phyloP scores from a whole-genome alignment of 345 rosid genomes.

The Excoecaria agallocha region DNA sequence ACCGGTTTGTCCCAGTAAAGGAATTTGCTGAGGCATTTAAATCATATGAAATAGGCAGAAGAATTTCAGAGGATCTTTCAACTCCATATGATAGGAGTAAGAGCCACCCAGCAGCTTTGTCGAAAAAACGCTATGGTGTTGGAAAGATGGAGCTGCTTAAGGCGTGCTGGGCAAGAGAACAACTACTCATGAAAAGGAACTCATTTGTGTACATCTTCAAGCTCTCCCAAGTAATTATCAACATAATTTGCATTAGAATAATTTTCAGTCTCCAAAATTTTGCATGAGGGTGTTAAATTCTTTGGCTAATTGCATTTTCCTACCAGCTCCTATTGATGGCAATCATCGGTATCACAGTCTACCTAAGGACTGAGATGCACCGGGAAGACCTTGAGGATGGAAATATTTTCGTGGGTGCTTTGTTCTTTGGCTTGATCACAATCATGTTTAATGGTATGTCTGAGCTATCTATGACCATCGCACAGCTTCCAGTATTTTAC shows the following conservation, averaged over 20 bases:
- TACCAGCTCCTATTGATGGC: conserved; percentile 34
- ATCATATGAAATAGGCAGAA: conserved; percentile 37
- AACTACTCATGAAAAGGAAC: conserved; percentile 62
- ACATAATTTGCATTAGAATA: background rate
- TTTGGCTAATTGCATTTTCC: background rate
- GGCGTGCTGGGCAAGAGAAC: conserved; percentile 53
- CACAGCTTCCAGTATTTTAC: conserved; percentile 81
- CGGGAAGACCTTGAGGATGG: conserved; percentile 43
- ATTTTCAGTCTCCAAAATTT: background rate
- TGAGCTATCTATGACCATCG: conserved; percentile 72
- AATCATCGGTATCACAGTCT: conserved; percentile 28
- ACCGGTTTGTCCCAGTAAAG: conserved; percentile 44
- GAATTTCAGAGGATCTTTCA: conserved; percentile 40
- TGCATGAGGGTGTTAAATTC: background rate
- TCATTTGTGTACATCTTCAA: conserved; percentile 51
- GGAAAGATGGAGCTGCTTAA: conserved; percentile 47
- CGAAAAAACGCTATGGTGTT: conserved; percentile 47
- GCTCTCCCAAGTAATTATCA: conserved; percentile 46
- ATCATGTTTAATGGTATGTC: conserved; percentile 69
- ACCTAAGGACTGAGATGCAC: conserved; percentile 39
- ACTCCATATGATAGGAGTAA: conserved; percentile 46
- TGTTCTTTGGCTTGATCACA: conserved; percentile 49
- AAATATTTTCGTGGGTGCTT: conserved; percentile 51
- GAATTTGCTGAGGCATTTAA: conserved; percentile 58
- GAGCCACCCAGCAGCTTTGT: conserved; percentile 59